Evolutionary conservation across 495 filamentous ascomycete genomes (phyloP).

Genomic region (Cetradonia linearis): DNA sequence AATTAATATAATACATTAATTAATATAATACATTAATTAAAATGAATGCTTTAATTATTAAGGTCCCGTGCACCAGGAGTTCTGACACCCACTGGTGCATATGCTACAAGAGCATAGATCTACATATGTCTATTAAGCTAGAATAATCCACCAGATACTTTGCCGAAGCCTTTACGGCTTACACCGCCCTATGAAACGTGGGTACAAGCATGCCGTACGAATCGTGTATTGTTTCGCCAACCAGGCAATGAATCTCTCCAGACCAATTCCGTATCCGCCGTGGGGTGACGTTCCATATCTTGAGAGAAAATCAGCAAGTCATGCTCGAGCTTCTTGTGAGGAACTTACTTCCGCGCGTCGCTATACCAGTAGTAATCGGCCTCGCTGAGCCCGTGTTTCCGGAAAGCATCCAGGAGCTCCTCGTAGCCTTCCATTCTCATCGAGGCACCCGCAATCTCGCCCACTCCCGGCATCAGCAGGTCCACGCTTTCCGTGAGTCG

Average conservation of each 20-base stretch:
- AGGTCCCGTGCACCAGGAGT: too few relatives aligned
- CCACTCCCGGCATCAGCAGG: slow-evolving; percentile 90
- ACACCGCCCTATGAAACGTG: too few relatives aligned
- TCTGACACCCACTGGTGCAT: too few relatives aligned
- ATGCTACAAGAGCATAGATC: too few relatives aligned
- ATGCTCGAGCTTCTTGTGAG: too few relatives aligned
- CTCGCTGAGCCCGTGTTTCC: slow-evolving; percentile 76
- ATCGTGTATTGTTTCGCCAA: slow-evolving; percentile 87
- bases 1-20: too few relatives aligned
- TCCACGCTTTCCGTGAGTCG: slow-evolving; percentile 97
- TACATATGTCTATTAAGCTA: too few relatives aligned
- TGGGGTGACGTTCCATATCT: slow-evolving; percentile 93
- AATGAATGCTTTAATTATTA: too few relatives aligned
- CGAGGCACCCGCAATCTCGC: slow-evolving; percentile 92
- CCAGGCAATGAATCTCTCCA: slow-evolving; percentile 97
- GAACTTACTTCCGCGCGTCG: slow-evolving; percentile 93
- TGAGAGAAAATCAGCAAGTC: slow-evolving; percentile 27
- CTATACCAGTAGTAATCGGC: slow-evolving; percentile 99
- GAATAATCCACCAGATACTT: too few relatives aligned
- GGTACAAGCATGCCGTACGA: slow-evolving; percentile 80
- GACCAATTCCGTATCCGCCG: slow-evolving; percentile 88
- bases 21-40: too few relatives aligned
- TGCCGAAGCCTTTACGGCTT: too few relatives aligned
- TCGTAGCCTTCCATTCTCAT: slow-evolving; percentile 94
- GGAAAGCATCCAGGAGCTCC: slow-evolving; percentile 84